Conservation (phyloP, 306 rosid species). For the Pueraria montana region DNA sequence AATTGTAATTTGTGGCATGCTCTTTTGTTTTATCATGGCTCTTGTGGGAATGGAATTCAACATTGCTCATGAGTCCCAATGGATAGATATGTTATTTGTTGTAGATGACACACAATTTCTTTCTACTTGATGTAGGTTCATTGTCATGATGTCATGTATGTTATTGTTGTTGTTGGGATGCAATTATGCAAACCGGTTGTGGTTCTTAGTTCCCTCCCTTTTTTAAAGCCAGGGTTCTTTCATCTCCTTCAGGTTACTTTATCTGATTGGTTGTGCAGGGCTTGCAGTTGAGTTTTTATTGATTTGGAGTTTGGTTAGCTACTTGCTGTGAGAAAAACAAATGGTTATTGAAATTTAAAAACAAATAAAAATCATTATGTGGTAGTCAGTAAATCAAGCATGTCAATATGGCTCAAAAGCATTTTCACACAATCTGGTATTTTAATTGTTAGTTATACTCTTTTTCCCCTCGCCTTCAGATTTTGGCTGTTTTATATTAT, state of each 20-base stretch:
- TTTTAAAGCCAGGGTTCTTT: neutral
- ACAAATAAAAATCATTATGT: neutral
- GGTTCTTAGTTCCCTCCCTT: neutral
- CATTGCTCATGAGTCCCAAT: neutral
- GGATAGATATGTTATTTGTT: neutral
- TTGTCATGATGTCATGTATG: neutral
- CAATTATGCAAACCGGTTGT: neutral
- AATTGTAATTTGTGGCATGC: neutral
- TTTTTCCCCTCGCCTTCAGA: too few species aligned
- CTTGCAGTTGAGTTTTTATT: neutral
- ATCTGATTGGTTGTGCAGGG: neutral
- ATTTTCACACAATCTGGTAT: neutral
- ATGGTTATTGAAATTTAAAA: neutral
- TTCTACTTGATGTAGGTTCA: neutral
- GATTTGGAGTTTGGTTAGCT: neutral
- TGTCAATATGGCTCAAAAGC: neutral
- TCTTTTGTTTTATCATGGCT: neutral
- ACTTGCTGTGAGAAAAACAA: neutral
- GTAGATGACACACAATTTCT: neutral
- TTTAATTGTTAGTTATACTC: neutral
- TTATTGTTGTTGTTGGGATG: slow-evolving; percentile 8
- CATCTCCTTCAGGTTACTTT: neutral
- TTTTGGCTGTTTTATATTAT: too few species aligned
- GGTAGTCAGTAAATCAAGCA: neutral
- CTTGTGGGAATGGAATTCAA: neutral